Conservation (phyloP, 2,329 filamentous ascomycete genomes). For the Emergomyces orientalis region DNA sequence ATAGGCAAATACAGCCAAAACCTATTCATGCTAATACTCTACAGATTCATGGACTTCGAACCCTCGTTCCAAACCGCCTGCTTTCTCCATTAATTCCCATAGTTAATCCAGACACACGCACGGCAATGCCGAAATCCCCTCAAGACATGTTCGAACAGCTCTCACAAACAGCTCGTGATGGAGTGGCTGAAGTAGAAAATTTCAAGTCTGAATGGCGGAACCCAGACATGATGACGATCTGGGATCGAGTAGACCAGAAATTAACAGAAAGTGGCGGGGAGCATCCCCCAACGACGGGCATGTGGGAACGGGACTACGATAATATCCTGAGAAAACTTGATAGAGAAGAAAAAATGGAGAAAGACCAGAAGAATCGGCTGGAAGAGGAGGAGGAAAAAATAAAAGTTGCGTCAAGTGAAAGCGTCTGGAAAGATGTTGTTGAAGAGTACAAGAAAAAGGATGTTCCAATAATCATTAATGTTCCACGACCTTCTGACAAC, state of each 20-base stretch:
- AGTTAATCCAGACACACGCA: constrained; percentile 23
- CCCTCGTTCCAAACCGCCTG: constrained; percentile 33
- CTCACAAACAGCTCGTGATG: constrained; percentile 26
- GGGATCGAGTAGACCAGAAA: constrained; percentile 29
- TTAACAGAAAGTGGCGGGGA: constrained; percentile 31
- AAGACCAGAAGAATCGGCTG: constrained; percentile 20
- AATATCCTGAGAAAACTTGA: constrained; percentile 26
- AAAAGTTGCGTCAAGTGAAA: constrained; percentile 22
- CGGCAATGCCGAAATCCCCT: constrained; percentile 26
- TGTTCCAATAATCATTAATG: constrained; percentile 21
- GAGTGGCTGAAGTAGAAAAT: constrained; percentile 29
- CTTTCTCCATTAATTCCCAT: constrained; percentile 34
- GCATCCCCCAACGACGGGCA: constrained; percentile 28
- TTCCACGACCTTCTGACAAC: constrained; percentile 21
- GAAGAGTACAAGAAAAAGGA: constrained; percentile 24
- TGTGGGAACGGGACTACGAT: constrained; percentile 36
- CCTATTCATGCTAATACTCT: background rate
- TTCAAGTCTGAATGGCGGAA: constrained; percentile 35
- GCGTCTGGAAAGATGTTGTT: constrained; percentile 27
- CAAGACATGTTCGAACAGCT: constrained; percentile 28
- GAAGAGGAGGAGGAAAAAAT: constrained; percentile 26
- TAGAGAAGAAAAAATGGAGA: constrained; percentile 22
- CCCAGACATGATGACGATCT: constrained; percentile 32
- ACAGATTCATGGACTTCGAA: constrained; percentile 37
- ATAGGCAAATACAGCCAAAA: constrained; percentile 11